phyloP scores from a whole-genome alignment of 352 stramenopile genomes.

The Pythium myriotylum region DNA sequence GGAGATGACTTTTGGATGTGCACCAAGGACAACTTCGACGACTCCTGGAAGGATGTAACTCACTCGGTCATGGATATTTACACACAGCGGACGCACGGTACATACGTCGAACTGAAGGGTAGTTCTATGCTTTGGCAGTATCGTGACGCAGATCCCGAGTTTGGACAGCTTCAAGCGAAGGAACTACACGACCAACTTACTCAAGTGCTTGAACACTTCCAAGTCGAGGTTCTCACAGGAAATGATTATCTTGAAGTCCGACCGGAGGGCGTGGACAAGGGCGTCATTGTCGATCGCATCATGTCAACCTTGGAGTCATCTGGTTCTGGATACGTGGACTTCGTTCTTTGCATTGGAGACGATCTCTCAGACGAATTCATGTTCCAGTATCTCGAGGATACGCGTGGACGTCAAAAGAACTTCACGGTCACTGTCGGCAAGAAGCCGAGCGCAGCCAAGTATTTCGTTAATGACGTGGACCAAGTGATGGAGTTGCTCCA shows the following conservation, averaged over 20 bases:
- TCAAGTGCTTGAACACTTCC: conserved; percentile 94
- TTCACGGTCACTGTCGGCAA: conserved; percentile 98
- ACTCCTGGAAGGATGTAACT: conserved; percentile 97
- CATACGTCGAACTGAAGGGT: conserved; percentile 99
- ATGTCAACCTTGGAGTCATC: conserved; percentile 90
- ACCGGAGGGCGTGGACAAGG: conserved; percentile 98
- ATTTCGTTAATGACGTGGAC: conserved; percentile 98
- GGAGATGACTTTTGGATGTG: conserved; percentile 72
- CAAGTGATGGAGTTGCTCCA: conserved; percentile 95
- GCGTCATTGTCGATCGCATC: conserved; percentile 95
- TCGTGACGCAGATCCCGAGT: conserved; percentile 98
- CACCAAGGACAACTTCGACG: conserved; percentile 91
- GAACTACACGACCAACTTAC: conserved; percentile 98
- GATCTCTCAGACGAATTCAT: conserved; percentile 99
- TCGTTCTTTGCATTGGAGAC: conserved; percentile 97
- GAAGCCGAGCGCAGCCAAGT: conserved; percentile 97
- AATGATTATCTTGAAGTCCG: conserved; percentile 94
- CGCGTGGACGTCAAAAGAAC: conserved; percentile 62
- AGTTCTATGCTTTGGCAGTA: conserved; percentile 99
- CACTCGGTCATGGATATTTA: conserved; percentile 99
- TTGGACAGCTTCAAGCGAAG: conserved; percentile 98
- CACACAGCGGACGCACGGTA: conserved; percentile 97
- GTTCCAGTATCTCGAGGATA: conserved; percentile 90
- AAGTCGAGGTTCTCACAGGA: conserved; percentile 93
- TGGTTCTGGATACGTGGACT: conserved; percentile 90